Percentiles rank a stretch among this genome's conserved stretches.
These are phyloP conservation scores for Avena sativa DNA, from an alignment of 176 grass and related monocot species.

Conservation along the genomic window DNA sequence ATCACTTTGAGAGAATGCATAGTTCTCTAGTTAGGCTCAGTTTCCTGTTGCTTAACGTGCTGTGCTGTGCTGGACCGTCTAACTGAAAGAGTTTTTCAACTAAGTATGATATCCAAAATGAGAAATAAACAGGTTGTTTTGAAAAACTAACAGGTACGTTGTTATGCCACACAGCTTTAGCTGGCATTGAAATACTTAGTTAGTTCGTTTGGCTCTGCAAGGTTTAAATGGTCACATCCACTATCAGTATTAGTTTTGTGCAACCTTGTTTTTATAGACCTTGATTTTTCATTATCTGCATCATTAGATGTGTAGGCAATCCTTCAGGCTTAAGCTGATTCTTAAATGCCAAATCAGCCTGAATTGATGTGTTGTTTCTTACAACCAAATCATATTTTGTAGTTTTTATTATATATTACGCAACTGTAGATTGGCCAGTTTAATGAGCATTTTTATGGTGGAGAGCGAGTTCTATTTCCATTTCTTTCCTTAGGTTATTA, in stretches of 20 bases:
- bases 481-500: too few relatives aligned
- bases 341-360: background rate
- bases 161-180: background rate
- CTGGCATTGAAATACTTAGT: background rate
- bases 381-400: background rate
- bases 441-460: too few relatives aligned
- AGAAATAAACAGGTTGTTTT: background rate
- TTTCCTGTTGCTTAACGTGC: background rate
- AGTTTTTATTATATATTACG: background rate
- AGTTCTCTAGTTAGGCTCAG: background rate
- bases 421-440: too few relatives aligned
- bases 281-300: background rate
- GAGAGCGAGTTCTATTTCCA: too few relatives aligned
- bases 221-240: background rate
- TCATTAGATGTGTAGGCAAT: constrained; percentile 3
- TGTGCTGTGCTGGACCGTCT: background rate
- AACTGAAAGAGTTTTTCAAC: background rate
- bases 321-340: constrained; percentile 8
- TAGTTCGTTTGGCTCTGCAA: background rate
- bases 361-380: background rate
- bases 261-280: background rate
- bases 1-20: background rate
- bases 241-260: background rate
- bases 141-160: background rate
- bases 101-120: background rate